A percentile compares a stretch with the other conserved stretches of the same genome.
These are phyloP conservation scores for Zostera marina DNA, from an alignment of 116 monocot species.

Conservation along the genomic window DNA sequence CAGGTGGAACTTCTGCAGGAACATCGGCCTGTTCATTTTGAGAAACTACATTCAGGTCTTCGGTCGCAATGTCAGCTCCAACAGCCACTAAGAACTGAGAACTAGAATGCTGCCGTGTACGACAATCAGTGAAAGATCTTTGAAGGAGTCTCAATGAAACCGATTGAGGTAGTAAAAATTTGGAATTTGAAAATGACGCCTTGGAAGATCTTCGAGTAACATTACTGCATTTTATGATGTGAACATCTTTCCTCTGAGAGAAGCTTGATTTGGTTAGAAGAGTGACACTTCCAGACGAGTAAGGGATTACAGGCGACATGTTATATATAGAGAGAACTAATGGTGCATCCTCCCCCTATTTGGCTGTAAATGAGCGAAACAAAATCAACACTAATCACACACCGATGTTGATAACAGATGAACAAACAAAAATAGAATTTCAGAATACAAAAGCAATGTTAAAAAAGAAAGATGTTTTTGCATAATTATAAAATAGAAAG, in stretches of 20 bases:
- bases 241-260: constrained; percentile 24
- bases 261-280: constrained; percentile 39
- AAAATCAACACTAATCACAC: neutral
- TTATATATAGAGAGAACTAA: constrained; percentile 11
- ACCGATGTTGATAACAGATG: no score
- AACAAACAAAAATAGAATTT: no score
- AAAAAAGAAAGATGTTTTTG: no score
- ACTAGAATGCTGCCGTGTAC: constrained; percentile 16
- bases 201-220: constrained; percentile 15
- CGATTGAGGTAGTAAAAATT: constrained; percentile 16
- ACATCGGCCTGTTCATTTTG: constrained; percentile 26
- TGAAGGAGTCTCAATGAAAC: constrained; percentile 21
- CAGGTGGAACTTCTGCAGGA: constrained; percentile 11
- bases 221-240: constrained; percentile 20
- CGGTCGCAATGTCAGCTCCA: constrained; percentile 48
- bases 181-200: constrained; percentile 13
- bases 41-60: constrained; percentile 32
- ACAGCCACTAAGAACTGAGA: constrained; percentile 31
- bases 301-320: constrained; percentile 65
- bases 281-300: constrained; percentile 49
- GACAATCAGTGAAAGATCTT: constrained; percentile 19
- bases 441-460: no score
- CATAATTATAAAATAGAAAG: no score
- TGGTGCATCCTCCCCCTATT: constrained; percentile 2
- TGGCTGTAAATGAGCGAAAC: constrained; percentile 1